phyloP scores from a whole-genome alignment of 2,329 filamentous ascomycete genomes.

The Apiospora rasikravindrae region DNA sequence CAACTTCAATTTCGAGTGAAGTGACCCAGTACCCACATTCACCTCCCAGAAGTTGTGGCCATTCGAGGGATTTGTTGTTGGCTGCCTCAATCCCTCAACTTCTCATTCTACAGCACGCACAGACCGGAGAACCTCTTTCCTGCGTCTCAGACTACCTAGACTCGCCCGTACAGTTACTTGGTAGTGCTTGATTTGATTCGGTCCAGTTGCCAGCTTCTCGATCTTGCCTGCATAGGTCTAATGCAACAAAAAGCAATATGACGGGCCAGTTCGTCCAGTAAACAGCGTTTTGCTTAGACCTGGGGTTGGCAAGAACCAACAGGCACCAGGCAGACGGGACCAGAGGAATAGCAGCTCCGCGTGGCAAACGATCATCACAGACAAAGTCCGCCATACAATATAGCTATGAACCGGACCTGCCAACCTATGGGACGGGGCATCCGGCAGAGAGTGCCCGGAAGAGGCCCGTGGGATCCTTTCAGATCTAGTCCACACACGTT shows the following conservation, averaged over 20 bases:
- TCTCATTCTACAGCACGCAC: not conserved
- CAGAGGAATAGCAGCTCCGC: not conserved
- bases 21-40: not conserved
- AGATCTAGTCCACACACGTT: conserved; percentile 17
- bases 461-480: conserved; percentile 1
- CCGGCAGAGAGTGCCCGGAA: not conserved
- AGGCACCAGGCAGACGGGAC: not conserved
- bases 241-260: not conserved
- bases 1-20: not conserved
- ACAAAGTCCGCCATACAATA: not conserved
- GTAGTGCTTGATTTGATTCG: not conserved
- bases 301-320: not conserved
- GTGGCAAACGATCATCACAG: not conserved
- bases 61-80: not conserved
- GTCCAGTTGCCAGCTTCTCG: not conserved
- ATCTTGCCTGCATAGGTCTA: not conserved
- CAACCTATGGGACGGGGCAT: not conserved
- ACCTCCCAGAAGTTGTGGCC: not conserved
- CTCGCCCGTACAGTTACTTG: not conserved
- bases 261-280: not conserved
- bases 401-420: not conserved
- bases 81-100: not conserved
- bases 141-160: not conserved
- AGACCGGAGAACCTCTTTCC: not conserved
- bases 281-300: not conserved